These are phyloP conservation scores for Yamadazyma philogaea DNA, from an alignment of 805 yeast species.

Conservation along the genomic window DNA sequence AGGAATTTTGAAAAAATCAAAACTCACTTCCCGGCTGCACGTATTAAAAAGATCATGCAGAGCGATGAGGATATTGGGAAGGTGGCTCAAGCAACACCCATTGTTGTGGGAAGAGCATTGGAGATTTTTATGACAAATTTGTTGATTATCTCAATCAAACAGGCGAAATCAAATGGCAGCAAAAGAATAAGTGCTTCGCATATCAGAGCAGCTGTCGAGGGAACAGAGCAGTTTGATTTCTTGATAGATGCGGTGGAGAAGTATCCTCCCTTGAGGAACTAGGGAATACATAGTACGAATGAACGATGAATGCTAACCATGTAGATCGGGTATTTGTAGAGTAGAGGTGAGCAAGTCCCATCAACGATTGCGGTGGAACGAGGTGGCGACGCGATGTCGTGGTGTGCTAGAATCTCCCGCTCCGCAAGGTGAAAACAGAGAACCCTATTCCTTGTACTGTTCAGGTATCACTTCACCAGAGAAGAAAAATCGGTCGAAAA, in stretches of 20 bases:
- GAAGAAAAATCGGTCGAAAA: too few species aligned
- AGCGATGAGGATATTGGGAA: constrained; percentile 98
- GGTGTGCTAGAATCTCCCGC: too few species aligned
- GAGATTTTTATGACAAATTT: constrained; percentile 88
- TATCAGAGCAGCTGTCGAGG: constrained; percentile 76
- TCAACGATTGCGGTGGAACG: too few species aligned
- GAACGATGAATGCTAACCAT: neutral
- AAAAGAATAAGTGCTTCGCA: constrained; percentile 82
- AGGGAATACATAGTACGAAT: neutral
- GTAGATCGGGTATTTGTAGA: neutral
- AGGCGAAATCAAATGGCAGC: constrained; percentile 71
- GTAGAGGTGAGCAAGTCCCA: too few species aligned
- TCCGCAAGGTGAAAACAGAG: too few species aligned
- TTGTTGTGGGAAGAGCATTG: constrained; percentile 93
- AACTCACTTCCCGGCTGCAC: constrained; percentile 87
- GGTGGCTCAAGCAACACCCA: constrained; percentile 98
- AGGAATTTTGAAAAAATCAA: constrained; percentile 51
- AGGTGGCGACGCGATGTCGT: too few species aligned
- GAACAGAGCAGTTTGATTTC: constrained; percentile 91
- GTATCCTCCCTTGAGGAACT: constrained; percentile 43
- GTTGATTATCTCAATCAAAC: constrained; percentile 77
- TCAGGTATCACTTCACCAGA: too few species aligned
- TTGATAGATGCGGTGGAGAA: constrained; percentile 71
- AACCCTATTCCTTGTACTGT: too few species aligned
- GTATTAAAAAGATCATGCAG: constrained; percentile 95